Base-by-base conservation (phyloP, 2,329 filamentous ascomycete genomes). In the Colletotrichum viniferum region DNA sequence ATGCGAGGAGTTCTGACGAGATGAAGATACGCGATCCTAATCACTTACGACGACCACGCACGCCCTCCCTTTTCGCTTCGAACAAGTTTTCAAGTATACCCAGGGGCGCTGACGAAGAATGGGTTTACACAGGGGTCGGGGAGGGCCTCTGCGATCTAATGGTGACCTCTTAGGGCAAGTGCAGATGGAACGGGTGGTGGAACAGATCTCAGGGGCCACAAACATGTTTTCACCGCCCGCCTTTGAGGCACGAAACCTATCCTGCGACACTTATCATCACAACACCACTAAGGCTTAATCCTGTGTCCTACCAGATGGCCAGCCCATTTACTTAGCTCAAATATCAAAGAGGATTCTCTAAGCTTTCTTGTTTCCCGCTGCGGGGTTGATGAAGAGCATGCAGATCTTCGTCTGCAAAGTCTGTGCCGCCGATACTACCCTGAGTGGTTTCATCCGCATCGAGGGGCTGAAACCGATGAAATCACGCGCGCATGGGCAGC, bases 31-130 rank as follows among this genome's bases (percentile, higher is more conserved):
- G 78, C 74, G 73, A 78, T 76, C 63, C 76, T 79, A 81, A 77
- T 81, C 77, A 78, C 80, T 78, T 70, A 81, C 76, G 77, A 81
- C 69, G 64, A 78, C 71, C 55, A 77, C 36, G 77, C 80, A 77
- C 30, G 77, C 81, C 79, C 80, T 81, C 78, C 81, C 79, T 79
- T 79, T 83, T 84, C 79, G 78, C 81, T 83, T 84, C 81, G 79
- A 77, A 34, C 32, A 36, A 48, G 81, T 81, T 77, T 81, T 81
- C 79, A 80, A 82, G 83, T 82, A 84, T 86, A 86, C 85, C 85
- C 83, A 78, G 67, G 66, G 62, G 76, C 21, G 69, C 24, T 48
- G 79, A 78, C 77, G 77, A 77, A 79, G 77, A 78, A 81, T 81
- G 81, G 64, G 55, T 83, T 83, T 80, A 78, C 73, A 73, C 78